Percentiles rank a stretch among this genome's conserved stretches.
Evolutionary conservation across 352 stramenopile species (phyloP).

Genomic region (Phytophthora idaei): DNA sequence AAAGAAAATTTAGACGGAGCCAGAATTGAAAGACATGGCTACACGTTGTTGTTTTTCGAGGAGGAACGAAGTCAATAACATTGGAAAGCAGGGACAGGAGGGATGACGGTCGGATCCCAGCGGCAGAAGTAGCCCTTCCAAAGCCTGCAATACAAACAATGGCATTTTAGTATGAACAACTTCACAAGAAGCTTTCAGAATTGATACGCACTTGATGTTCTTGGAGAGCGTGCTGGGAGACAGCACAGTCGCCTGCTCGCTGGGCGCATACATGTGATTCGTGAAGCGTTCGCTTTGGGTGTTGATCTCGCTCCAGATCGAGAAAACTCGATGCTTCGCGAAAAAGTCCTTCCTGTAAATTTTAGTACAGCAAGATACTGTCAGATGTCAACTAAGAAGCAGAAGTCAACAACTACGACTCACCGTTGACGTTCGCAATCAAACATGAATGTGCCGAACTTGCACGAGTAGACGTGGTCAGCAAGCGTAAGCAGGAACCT

Average conservation of each 20-base stretch:
- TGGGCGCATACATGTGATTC: conserved; percentile 71
- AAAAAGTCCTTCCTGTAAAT: conserved; percentile 75
- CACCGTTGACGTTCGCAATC: conserved; percentile 93
- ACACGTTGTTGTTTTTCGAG: conserved; percentile 4
- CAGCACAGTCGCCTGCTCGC: conserved; percentile 47
- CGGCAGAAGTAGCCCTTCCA: conserved; percentile 89
- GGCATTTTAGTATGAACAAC: conserved; percentile 7
- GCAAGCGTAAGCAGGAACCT: conserved; percentile 92
- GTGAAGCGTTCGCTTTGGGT: conserved; percentile 69
- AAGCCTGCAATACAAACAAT: conserved; percentile 45
- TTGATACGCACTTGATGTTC: conserved; percentile 82
- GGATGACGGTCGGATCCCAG: conserved; percentile 81
- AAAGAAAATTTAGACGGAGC: conserved; percentile 14
- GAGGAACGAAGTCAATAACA: conserved; percentile 59
- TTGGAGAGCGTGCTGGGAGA: conserved; percentile 81
- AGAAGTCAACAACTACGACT: conserved; percentile 15
- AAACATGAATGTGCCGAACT: conserved; percentile 98
- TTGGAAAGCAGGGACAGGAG: conserved; percentile 67
- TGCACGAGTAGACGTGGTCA: conserved; percentile 97
- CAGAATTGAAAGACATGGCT: conserved; percentile 5
- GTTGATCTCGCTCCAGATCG: conserved; percentile 86
- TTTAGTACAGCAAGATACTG: background rate
- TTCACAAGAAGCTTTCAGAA: background rate
- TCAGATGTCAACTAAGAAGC: conserved; percentile 8
- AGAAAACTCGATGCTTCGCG: conserved; percentile 71